Base-by-base conservation (phyloP, 2,329 filamentous ascomycete genomes). In the Penicillium freii region DNA sequence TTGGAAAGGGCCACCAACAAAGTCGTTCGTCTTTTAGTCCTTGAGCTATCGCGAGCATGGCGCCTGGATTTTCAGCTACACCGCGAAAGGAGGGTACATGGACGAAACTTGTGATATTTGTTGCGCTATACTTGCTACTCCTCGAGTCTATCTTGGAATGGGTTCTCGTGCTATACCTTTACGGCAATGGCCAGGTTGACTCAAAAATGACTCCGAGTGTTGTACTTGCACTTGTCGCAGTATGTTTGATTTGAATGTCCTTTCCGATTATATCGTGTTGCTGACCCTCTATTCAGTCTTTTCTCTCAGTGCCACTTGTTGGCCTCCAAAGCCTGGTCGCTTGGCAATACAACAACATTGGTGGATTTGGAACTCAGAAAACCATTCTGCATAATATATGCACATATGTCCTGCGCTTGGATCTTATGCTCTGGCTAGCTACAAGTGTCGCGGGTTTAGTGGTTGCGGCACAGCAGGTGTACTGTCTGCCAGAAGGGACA, bases 191-290 rank as follows among this genome's bases (percentile, higher is more conserved):
- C 27, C 60, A 63, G n/a, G 73, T 75, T 33, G 74, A 76, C 54
- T 69, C 67, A n/a, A 72, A 72, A 57, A 76, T 74, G 70, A 69
- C 69, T 0, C 64, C 68, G 8, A 75, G 73, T 56, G 61, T 76
- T 45, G 65, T 74, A 17, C 62, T 76, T 7, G 64, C 69, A n/a
- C 56, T 77, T 10, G 61, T 73, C 6, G 69, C 73, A 42, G 74
- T 77, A 68, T 56, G 73, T 58, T 15, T 29, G 17, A 4, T 9
- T 17, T 43, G n/a, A 40, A 25, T 17, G 23, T n/a, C 3, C 13
- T 5, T 15, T 9, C 10, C 23, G 21, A 1, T 31, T 10, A 33
- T 49, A 33, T 21, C 13, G 15, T 19, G 5, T 44, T 11, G 49
- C 33, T 61, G 7, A 64, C 47, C 45, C 13, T 10, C 13, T 27